Evolutionary conservation across 2,329 filamentous ascomycete genomes (phyloP), one percentile per base, ranked within the genome.

Genomic region (Penicillium sclerotiorum): DNA sequence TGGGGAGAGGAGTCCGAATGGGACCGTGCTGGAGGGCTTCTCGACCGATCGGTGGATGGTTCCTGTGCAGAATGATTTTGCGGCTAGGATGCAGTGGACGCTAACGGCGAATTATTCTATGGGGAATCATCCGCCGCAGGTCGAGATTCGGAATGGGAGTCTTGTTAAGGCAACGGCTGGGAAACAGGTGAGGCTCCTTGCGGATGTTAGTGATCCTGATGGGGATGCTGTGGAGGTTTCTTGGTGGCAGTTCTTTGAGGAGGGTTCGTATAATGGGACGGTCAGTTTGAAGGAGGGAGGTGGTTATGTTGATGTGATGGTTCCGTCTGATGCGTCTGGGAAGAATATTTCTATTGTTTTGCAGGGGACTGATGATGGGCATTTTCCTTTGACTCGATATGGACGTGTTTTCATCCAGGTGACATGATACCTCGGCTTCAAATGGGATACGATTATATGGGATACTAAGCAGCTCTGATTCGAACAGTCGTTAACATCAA

Each of bases 41-140:
- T 46, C 53, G 11, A 51, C 39, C 8, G 12, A 47, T 28, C 50
- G 53, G 9, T 56, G 53, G 53, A 44, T 46, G 3, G 30, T 47
- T 11, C 35, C 50, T 11, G 23, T 51, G 22, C 50, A 56, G 36
- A 56, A 56, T 21, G 53, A 56, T 33, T 56, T 56, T 47, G 53
- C 53, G 5, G 50, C 53, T 44, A 50, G 53, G 9, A 56, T 56
- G 40, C 50, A 53, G 33, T 56, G 53, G 53, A 56, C 53, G 23
- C 13, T 56, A 17, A 56, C 50, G 8, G 36, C 50, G 8, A 17
- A 53, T 13, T 56, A 51, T 23, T 11, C 17, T 6, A 13, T 33
- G 1, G 53, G 35, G 15, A 56, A 56, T 25, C 53, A 56, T 42
- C 40, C 53, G 13, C 50, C 53, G 8, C 25, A 27, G 3, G 52